Base-by-base conservation (phyloP, 192 early-diverging fungal species). In the Coemansia sp. region DNA sequence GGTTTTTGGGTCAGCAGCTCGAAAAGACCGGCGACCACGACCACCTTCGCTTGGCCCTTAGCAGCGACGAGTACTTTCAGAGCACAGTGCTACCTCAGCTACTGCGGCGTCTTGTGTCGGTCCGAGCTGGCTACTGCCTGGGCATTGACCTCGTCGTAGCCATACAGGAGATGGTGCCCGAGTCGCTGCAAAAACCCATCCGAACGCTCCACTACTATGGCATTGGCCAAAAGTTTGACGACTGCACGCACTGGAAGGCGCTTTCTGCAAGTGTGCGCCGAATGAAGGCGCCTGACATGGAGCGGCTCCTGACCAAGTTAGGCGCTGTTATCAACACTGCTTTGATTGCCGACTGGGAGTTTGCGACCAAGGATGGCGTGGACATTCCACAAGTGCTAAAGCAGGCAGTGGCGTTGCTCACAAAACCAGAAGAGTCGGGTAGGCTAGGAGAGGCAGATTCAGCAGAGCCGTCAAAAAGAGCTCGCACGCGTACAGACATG, bases 131-230 rank as follows among this genome's bases (percentile, higher is more conserved):
- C 22, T 93, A 89, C 60, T 56, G 80, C 27, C 38, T 87, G 5
- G 87, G 83, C 6, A 82, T 93, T 46, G 72, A 81, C 19, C 74
- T 89, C 43, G 36, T 91, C 3, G 50, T 76, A 42, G 67, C 64
- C 15, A 52, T 95, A 14, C 90, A 93, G 66, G 58, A 67, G 0
- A 18, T 79, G 39, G 46, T 60, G 63, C 64, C 70, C 34, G 48
- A 70, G 36, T 40, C 70, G 18, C 17, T 81, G 24, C 70, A 67
- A 6, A 88, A 87, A 67, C 80, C 88, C 4, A 82, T 83, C 29
- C 82, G 86, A 2, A 86, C 82, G 15, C 71, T 95, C 21, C 86
- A 92, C 60, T 83, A 86, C 27, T 83, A 87, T 48, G 83, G 80
- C 1, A 59, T 95, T 11, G 62, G 68, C 46, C 68, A 76, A 48